Percentiles rank a stretch among this genome's conserved stretches.
phyloP scores from a whole-genome alignment of 495 filamentous ascomycete genomes.

The Aspergillus leporis region DNA sequence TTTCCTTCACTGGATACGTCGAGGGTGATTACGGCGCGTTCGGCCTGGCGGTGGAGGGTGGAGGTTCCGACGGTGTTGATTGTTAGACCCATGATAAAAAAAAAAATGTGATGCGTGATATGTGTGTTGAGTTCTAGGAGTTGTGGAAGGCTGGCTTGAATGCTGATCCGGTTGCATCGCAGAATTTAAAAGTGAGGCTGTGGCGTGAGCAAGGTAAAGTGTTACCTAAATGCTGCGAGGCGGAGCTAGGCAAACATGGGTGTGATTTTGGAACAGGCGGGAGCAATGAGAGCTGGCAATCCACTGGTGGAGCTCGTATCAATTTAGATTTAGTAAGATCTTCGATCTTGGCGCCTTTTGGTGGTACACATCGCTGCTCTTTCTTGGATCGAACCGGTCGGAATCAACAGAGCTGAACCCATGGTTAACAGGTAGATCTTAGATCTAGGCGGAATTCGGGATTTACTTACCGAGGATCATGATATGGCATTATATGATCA shows the following conservation, averaged over 20 bases:
- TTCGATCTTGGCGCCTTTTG: neutral
- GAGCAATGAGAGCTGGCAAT: neutral
- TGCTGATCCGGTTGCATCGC: neutral
- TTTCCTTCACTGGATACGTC: neutral
- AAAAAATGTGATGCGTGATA: neutral
- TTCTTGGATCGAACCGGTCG: too few species aligned
- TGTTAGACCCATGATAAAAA: neutral
- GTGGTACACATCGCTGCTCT: neutral
- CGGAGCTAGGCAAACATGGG: neutral
- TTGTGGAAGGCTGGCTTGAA: neutral
- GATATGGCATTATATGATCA: too few species aligned
- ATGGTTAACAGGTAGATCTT: too few species aligned
- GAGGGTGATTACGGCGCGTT: constrained; percentile 2
- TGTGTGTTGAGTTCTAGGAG: neutral
- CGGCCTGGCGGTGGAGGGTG: neutral
- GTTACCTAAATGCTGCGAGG: neutral
- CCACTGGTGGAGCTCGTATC: neutral
- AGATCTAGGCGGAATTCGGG: too few species aligned
- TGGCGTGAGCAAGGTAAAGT: neutral
- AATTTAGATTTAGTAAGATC: neutral
- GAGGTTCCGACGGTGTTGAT: constrained; percentile 1
- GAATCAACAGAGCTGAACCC: too few species aligned
- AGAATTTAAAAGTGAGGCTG: neutral
- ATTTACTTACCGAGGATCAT: too few species aligned
- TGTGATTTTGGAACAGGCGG: neutral